Base-by-base conservation (phyloP, 768 basidiomycete species). In the Gymnopilus junonius region DNA sequence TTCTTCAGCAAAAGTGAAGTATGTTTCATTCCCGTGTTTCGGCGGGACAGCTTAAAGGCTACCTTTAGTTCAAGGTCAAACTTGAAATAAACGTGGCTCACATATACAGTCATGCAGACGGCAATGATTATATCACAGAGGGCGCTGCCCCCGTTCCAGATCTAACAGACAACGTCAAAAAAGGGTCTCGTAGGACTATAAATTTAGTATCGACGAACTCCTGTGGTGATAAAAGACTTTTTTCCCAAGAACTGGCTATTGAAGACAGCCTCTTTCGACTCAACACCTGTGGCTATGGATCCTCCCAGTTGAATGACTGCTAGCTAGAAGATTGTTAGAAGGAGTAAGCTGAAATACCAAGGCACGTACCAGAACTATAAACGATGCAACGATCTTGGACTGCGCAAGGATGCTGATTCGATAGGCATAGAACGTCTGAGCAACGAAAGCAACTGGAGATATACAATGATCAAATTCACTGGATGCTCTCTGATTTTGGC, bases 71-170 rank as follows among this genome's bases (percentile, higher is more conserved):
- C 8, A n/a, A 8, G 25, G 3, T 5, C 11, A 14, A n/a, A 29
- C 8, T 15, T 40, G 23, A 23, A 3, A 56, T 53, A 35, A 45
- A 37, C n/a, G n/a, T 32, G 20, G 27, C 61, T 27, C 46, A 58
- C 62, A 29, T 63, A 63, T 15, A 58, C 17, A 27, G 56, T 63
- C 62, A 63, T 63, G 48, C 55, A 63, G 15, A 63, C 40, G 8
- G 62, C 62, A 34, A 63, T 63, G 34, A 58, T 63, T 8, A 51
- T 21, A 58, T 63, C 62, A 17, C 62, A 63, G 12, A 63, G 32
- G 20, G 56, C 55, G 45, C 62, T 63, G 7, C 62, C 62, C 3
- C 62, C 62, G 23, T 63, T 63, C 62, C 62, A 63, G 43, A 63
- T 63, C 62, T 63, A 42, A 25, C 27, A 32, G 15, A 27, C 1